These are phyloP conservation scores for Lithocarpus polystachyus DNA, from an alignment of 306 rosid species.

Conservation along the genomic window DNA sequence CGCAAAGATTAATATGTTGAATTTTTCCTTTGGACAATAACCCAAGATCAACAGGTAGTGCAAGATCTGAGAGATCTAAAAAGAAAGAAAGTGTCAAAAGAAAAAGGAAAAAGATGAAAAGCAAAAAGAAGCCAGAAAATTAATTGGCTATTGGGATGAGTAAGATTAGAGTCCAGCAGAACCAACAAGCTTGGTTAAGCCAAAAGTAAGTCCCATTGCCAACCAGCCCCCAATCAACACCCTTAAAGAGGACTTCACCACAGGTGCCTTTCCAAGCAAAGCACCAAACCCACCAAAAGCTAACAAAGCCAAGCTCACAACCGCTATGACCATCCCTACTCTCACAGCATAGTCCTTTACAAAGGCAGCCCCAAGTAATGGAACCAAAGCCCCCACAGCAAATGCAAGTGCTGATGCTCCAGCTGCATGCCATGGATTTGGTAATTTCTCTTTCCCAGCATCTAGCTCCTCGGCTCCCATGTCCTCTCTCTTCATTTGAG, in stretches of 20 bases:
- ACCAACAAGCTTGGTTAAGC: slow-evolving; percentile 35
- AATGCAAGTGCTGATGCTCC: slow-evolving; percentile 32
- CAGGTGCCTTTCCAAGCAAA: slow-evolving; percentile 36
- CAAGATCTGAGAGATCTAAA: too few species aligned
- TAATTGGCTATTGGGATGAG: too few species aligned
- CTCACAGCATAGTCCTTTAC: slow-evolving; percentile 31
- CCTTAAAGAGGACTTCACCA: slow-evolving; percentile 33
- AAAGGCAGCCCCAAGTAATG: slow-evolving; percentile 33
- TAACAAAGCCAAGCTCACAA: slow-evolving; percentile 38
- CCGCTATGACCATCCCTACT: slow-evolving; percentile 31
- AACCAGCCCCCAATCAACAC: slow-evolving; percentile 44
- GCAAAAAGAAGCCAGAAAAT: too few species aligned
- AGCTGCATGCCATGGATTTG: slow-evolving; percentile 30
- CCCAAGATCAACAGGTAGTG: too few species aligned
- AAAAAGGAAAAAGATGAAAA: too few species aligned
- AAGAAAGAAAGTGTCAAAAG: too few species aligned
- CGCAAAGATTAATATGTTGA: too few species aligned
- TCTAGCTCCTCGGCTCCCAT: neutral
- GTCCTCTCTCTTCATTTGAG: slow-evolving; percentile 28
- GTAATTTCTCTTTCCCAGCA: slow-evolving; percentile 14
- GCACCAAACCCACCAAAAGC: slow-evolving; percentile 35
- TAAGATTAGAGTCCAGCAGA: slow-evolving; percentile 2
- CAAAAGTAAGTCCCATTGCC: slow-evolving; percentile 42
- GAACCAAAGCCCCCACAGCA: slow-evolving; percentile 25
- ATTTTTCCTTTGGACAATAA: too few species aligned